phyloP scores from a whole-genome alignment of 2,329 filamentous ascomycete species.

The Calycina marina region DNA sequence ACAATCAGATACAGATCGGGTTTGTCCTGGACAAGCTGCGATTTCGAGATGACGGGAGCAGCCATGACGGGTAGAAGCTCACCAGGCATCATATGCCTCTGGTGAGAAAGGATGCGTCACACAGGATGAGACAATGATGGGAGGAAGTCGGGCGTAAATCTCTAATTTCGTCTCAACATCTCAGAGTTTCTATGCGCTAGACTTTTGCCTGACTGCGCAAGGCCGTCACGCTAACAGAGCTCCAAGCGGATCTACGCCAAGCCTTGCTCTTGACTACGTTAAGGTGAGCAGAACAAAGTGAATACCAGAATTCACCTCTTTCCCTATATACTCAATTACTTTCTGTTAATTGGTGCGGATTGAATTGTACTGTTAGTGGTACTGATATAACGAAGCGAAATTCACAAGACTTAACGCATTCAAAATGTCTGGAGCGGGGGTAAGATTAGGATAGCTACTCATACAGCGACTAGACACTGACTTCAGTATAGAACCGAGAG shows the following conservation, averaged over 20 bases:
- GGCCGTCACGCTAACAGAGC: conserved; percentile 1
- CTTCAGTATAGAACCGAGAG: conserved; percentile 85
- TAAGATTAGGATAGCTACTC: conserved; percentile 19
- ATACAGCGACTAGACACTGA: conserved; percentile 8
- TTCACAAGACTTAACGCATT: too few species aligned
- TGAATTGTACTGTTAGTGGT: too few species aligned
- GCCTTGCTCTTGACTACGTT: too few species aligned
- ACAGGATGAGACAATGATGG: conserved; percentile 6
- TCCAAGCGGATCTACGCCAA: not conserved
- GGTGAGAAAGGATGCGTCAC: conserved; percentile 6
- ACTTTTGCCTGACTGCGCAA: too few species aligned
- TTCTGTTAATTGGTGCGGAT: too few species aligned
- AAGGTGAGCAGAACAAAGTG: too few species aligned
- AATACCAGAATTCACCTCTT: too few species aligned
- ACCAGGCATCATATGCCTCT: conserved; percentile 23
- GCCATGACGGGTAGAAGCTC: conserved; percentile 24
- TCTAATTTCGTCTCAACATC: too few species aligned
- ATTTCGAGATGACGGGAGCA: conserved; percentile 18
- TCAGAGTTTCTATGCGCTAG: too few species aligned
- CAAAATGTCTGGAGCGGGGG: conserved; percentile 40
- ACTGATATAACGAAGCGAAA: too few species aligned
- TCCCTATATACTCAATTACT: too few species aligned
- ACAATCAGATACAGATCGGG: conserved; percentile 25
- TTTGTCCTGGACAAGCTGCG: conserved; percentile 18
- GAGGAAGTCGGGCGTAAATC: not conserved